Conservation (phyloP, 2,329 filamentous ascomycete species). For the Westerdykella aurantiaca region DNA sequence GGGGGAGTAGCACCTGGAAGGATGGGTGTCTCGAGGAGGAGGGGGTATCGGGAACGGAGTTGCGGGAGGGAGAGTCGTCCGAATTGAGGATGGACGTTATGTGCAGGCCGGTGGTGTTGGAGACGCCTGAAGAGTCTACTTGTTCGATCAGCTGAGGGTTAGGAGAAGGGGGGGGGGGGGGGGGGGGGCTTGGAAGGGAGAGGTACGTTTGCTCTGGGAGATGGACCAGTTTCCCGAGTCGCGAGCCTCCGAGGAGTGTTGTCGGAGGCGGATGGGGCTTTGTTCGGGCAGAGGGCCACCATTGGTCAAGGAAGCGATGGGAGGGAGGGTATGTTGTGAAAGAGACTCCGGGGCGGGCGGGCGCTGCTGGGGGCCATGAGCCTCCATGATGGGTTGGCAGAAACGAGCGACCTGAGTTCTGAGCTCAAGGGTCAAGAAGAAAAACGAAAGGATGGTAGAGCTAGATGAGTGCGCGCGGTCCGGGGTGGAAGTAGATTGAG, state of each 20-base stretch:
- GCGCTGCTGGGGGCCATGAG: slow-evolving; percentile 18
- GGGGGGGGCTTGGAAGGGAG: slow-evolving; percentile 7
- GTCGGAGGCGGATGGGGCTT: slow-evolving; percentile 27
- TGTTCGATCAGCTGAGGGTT: slow-evolving; percentile 2
- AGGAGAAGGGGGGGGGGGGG: slow-evolving; percentile 7
- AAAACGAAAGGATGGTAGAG: too few relatives aligned
- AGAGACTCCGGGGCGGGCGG: slow-evolving; percentile 15
- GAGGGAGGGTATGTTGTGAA: slow-evolving; percentile 34
- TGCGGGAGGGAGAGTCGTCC: slow-evolving; percentile 45
- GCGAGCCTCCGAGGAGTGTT: slow-evolving; percentile 41
- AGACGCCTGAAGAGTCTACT: slow-evolving; percentile 39
- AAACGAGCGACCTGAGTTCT: too few relatives aligned
- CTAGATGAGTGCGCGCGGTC: too few relatives aligned
- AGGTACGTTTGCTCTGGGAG: slow-evolving; percentile 48
- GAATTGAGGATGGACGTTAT: slow-evolving; percentile 47
- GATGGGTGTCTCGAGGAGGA: slow-evolving; percentile 35
- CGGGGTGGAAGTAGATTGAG: too few relatives aligned
- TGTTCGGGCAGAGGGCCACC: slow-evolving; percentile 28
- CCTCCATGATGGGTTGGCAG: slow-evolving; percentile 20
- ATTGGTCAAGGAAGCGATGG: slow-evolving; percentile 36
- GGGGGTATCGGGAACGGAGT: slow-evolving; percentile 40
- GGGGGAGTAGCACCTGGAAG: background rate
- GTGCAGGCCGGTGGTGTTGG: slow-evolving; percentile 44
- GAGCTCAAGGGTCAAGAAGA: too few relatives aligned
- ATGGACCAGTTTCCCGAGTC: slow-evolving; percentile 58